Conservation (phyloP, 225 moss, liverwort and hornwort genomes). For the Pseudisothecium myosuroides region DNA sequence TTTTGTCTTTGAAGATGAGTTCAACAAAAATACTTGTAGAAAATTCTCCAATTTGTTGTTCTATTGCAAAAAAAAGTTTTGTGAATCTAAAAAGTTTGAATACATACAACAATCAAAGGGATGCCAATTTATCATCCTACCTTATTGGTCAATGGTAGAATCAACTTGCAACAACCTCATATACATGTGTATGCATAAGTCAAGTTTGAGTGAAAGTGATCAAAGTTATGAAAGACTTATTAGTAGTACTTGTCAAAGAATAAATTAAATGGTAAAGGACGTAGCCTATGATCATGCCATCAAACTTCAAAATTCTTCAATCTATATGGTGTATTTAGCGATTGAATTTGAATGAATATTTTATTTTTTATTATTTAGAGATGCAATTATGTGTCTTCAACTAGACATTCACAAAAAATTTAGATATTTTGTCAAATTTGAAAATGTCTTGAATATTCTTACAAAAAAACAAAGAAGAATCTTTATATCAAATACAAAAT, state of each 20-base stretch:
- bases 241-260: not conserved
- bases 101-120: not conserved
- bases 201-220: not conserved
- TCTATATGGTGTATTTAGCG: not conserved
- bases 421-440: not conserved
- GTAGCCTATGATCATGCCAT: accelerated
- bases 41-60: not conserved
- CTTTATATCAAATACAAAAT: not conserved
- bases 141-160: not conserved
- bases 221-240: not conserved
- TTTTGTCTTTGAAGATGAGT: not conserved
- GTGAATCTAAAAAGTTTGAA: accelerated
- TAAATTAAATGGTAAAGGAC: accelerated
- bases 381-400: not conserved
- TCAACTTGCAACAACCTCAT: not conserved
- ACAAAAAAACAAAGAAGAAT: not conserved
- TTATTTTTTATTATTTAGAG: not conserved
- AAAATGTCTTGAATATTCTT: no score
- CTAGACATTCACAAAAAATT: not conserved
- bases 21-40: not conserved
- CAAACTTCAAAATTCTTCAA: not conserved
- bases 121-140: not conserved
- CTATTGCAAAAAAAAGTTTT: not conserved
- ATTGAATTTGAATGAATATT: not conserved
- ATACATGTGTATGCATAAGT: not conserved